phyloP scores from a whole-genome alignment of 768 basidiomycete species.

The Naganishia antarctica region DNA sequence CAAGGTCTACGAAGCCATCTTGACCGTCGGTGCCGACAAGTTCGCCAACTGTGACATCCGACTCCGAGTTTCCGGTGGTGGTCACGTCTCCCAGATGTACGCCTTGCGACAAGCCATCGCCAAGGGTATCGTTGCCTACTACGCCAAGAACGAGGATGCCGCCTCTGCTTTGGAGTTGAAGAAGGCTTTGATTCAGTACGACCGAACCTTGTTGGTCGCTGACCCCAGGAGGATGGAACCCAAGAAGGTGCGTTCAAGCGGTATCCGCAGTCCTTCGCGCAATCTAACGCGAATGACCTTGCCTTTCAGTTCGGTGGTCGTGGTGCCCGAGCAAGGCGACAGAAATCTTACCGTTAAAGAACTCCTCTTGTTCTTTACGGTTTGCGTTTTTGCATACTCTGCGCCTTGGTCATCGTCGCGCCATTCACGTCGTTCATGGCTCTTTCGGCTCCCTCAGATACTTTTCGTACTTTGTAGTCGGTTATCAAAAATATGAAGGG shows the following conservation, averaged over 20 bases:
- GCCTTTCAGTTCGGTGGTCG: conserved; percentile 72
- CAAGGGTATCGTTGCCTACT: conserved; percentile 88
- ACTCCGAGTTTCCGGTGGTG: conserved; percentile 96
- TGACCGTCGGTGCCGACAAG: conserved; percentile 84
- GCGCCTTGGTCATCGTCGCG: neutral
- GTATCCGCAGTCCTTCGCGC: neutral
- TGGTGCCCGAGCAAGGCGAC: conserved; percentile 96
- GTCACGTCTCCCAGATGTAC: conserved; percentile 97
- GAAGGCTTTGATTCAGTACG: conserved; percentile 95
- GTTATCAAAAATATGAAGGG: conserved; percentile 5
- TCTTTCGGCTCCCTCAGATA: neutral
- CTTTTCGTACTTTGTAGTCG: conserved; percentile 9
- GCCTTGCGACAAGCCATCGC: conserved; percentile 98
- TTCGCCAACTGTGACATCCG: conserved; percentile 88
- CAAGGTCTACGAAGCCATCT: conserved; percentile 96
- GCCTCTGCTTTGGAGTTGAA: conserved; percentile 95
- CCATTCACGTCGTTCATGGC: conserved; percentile 4
- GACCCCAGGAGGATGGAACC: conserved; percentile 86
- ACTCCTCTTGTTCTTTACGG: conserved; percentile 9
- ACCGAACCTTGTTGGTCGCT: conserved; percentile 57
- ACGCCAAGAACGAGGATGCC: conserved; percentile 97
- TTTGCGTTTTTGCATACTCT: conserved; percentile 9
- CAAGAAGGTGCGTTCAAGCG: conserved; percentile 60
- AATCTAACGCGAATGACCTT: neutral
- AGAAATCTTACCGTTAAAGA: conserved; percentile 61